Conservation (phyloP, 768 basidiomycete genomes). For the Boletus huronensis region DNA sequence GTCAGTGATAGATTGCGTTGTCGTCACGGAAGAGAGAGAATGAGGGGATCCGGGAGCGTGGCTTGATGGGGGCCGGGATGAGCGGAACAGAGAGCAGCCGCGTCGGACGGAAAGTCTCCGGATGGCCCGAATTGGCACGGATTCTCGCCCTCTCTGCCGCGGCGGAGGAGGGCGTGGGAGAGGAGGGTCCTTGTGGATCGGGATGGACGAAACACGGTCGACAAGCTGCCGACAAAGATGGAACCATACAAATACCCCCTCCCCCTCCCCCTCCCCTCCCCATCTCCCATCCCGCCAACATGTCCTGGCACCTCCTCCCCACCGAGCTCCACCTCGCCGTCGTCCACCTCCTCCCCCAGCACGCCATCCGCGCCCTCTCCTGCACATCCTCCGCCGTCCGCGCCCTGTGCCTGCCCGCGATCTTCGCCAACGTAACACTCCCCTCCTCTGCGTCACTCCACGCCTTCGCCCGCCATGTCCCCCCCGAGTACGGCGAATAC, state of each 20-base stretch:
- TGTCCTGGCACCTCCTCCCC: slow-evolving; percentile 57
- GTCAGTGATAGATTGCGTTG: background rate
- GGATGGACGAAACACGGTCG: slow-evolving; percentile 1
- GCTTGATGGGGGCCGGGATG: slow-evolving; percentile 12
- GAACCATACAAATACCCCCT: slow-evolving; percentile 6
- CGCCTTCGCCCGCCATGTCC: slow-evolving; percentile 55
- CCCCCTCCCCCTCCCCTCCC: no score
- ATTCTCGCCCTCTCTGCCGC: slow-evolving; percentile 13
- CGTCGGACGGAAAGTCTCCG: slow-evolving; percentile 27
- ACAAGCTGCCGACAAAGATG: slow-evolving; percentile 14
- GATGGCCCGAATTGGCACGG: slow-evolving; percentile 5
- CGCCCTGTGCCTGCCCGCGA: slow-evolving; percentile 50
- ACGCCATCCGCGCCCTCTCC: slow-evolving; percentile 47
- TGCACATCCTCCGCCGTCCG: slow-evolving; percentile 49
- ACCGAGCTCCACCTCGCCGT: slow-evolving; percentile 62
- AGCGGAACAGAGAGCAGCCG: slow-evolving; percentile 14
- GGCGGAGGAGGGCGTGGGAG: slow-evolving; percentile 7
- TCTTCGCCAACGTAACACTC: slow-evolving; percentile 58
- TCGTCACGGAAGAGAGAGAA: background rate
- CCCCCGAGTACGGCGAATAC: slow-evolving; percentile 50
- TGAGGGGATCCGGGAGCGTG: background rate
- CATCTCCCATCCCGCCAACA: background rate
- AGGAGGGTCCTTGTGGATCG: slow-evolving; percentile 20
- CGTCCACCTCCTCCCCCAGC: slow-evolving; percentile 44
- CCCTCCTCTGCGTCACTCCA: slow-evolving; percentile 42